These are phyloP conservation scores for Colletotrichum sp. DNA, from an alignment of 2,329 filamentous ascomycete genomes.

Conservation along the genomic window DNA sequence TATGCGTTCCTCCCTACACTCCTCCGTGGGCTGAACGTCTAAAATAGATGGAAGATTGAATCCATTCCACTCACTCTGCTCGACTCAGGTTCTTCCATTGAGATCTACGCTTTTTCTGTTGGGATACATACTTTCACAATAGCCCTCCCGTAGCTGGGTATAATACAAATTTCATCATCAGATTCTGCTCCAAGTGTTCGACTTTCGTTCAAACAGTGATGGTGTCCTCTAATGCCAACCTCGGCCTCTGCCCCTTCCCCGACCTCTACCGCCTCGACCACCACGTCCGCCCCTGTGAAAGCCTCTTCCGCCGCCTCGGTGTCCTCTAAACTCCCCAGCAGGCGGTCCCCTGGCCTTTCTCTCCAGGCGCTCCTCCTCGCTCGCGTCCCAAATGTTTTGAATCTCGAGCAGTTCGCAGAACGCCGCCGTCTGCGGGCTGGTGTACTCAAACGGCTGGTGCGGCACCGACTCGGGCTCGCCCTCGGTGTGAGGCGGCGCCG, in stretches of 20 bases:
- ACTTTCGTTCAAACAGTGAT: not conserved
- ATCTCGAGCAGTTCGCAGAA: conserved; percentile 84
- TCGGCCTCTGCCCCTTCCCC: conserved; percentile 34
- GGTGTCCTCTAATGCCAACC: conserved; percentile 19
- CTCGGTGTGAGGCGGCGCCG: conserved; percentile 74
- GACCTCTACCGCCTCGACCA: conserved; percentile 40
- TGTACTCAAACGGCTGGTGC: conserved; percentile 79
- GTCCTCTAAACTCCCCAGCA: conserved; percentile 35
- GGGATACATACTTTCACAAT: conserved; percentile 39
- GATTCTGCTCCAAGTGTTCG: not conserved
- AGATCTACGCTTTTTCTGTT: conserved; percentile 54
- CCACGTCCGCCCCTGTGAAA: conserved; percentile 37
- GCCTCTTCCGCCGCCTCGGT: conserved; percentile 38
- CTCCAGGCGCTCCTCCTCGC: conserved; percentile 70
- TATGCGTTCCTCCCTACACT: conserved; percentile 56
- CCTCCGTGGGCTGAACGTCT: conserved; percentile 59
- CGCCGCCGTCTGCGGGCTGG: conserved; percentile 81
- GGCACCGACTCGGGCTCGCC: conserved; percentile 60
- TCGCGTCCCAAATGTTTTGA: conserved; percentile 75
- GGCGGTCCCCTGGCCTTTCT: conserved; percentile 65
- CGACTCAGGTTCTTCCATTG: conserved; percentile 45
- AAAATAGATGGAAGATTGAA: conserved; percentile 59
- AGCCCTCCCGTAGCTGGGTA: not conserved
- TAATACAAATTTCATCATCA: not conserved
- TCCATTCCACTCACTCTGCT: conserved; percentile 58